Evolutionary conservation across 2,329 filamentous ascomycete species (phyloP), one percentile per base, ranked within the genome.

Genomic region (Penicillium concentricum): DNA sequence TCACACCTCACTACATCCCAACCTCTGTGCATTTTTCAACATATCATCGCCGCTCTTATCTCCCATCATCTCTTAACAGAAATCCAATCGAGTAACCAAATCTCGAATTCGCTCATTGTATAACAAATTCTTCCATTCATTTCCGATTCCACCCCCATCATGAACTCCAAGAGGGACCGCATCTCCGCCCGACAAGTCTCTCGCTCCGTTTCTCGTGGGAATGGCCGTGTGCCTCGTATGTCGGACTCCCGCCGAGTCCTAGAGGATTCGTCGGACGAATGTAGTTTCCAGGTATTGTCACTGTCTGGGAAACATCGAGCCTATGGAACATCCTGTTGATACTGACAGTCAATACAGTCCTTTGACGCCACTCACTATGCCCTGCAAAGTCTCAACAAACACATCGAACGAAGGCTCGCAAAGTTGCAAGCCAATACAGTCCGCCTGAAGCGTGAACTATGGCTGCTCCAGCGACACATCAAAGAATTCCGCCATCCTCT

Each of bases 401-500:
- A 62, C 28, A 62, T 73, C 34, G 62, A 69, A 32, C 41, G 47
- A 26, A 67, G 62, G 30, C 55, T 72, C 28, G 42, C 51, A 30
- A 63, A 66, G 54, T 22, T 73, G 20, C 62, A 61, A 20, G 55
- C 41, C 13, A 64, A 64, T 43, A 56, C 61, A 3, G 16, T 51
- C 22, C 58, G 53, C 13, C 69, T 72, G 44, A 60, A 66, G 38
- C 58, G 60, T 22, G 71, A 73, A 30, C 48, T 69, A 24, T 57
- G 58, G 32, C 62, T 62, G 18, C 63, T 72, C 20, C 60, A 70
- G 22, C 64, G 55, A 7, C 66, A 70, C 47, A 32, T 72, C 53
- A 63, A 60, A 16, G 56, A 66, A 4, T 66, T 67, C 42, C 55
- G 67, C 20, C 61, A 64, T 38, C 69, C 71, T 3, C 57, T 66